Conservation (phyloP, 177 flowering plant species). For the Vitis hybrid region DNA sequence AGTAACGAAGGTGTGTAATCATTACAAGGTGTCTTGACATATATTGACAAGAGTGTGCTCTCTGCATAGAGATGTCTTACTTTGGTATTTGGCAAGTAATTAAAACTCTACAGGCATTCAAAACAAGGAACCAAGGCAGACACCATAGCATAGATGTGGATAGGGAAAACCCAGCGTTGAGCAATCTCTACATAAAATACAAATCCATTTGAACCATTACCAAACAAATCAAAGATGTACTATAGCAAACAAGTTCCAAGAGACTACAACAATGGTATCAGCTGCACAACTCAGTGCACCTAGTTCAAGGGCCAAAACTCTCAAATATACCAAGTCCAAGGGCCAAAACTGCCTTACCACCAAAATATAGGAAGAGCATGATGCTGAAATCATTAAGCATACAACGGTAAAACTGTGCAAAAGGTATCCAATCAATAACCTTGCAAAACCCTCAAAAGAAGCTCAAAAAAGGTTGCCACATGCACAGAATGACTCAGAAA, state of each 20-base stretch:
- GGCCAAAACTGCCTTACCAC: not conserved
- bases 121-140: no score
- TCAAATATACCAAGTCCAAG: no score
- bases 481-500: not conserved
- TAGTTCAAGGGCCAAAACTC: not conserved
- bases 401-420: not conserved
- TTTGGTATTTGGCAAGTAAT: no score
- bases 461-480: not conserved
- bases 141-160: no score
- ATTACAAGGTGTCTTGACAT: no score
- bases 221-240: no score
- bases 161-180: not conserved
- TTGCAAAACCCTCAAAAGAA: conserved; percentile 4
- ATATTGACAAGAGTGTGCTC: no score
- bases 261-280: not conserved
- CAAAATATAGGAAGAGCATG: not conserved
- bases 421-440: not conserved
- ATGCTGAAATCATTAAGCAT: no score
- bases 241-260: not conserved
- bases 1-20: no score
- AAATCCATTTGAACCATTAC: not conserved
- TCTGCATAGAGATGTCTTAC: no score
- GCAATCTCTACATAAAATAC: not conserved
- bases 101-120: no score
- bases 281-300: not conserved